A percentile compares a stretch with the other conserved stretches of the same genome.
These are phyloP conservation scores for Kluyveromyces nonfermentans DNA, from an alignment of 805 yeast genomes.

Conservation along the genomic window DNA sequence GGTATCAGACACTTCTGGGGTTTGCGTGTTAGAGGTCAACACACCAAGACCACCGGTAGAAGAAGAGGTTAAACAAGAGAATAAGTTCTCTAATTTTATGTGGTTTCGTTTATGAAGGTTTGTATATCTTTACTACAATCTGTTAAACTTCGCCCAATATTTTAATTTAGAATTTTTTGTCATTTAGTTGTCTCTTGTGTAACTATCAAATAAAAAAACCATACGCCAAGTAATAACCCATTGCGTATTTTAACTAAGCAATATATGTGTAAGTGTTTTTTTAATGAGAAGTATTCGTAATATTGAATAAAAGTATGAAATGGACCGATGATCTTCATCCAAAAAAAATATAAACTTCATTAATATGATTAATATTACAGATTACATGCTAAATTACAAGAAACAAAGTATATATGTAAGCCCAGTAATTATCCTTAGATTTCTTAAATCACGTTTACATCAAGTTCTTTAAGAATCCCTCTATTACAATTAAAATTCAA, in stretches of 20 bases:
- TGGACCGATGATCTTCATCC: neutral
- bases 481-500: neutral
- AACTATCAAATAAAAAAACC: constrained; percentile 2
- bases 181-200: constrained; percentile 4
- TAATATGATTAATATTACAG: neutral
- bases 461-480: constrained; percentile 4
- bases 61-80: constrained; percentile 39
- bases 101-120: neutral
- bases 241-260: neutral
- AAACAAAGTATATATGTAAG: neutral
- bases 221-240: constrained; percentile 1
- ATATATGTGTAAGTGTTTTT: neutral
- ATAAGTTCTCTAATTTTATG: constrained; percentile 3
- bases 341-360: too few species aligned
- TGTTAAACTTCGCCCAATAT: neutral
- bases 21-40: constrained; percentile 99
- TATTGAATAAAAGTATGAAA: too few species aligned
- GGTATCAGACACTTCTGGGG: constrained; percentile 99
- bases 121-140: neutral
- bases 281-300: too few species aligned
- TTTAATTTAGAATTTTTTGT: constrained; percentile 3
- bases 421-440: neutral
- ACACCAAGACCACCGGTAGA: constrained; percentile 99
- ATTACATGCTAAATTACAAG: neutral
- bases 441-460: constrained; percentile 5